Evolutionary conservation across 2,329 filamentous ascomycete species (phyloP).

Genomic region (Cercospora citrullina): DNA sequence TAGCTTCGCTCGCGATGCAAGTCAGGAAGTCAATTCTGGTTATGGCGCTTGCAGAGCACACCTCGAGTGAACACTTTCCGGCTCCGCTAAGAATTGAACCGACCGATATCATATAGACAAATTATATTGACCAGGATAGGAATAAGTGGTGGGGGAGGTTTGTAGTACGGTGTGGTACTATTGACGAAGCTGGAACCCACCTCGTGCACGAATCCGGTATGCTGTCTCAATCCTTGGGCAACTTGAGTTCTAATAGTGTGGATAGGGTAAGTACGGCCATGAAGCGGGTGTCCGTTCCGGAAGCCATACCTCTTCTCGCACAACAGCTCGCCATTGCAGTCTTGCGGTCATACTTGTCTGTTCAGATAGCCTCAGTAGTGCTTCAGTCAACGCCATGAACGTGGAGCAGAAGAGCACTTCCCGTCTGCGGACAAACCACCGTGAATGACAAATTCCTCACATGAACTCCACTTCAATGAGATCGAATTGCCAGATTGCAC

Average conservation of each 20-base stretch:
- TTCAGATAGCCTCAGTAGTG: not conserved
- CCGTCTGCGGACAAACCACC: not conserved
- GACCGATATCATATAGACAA: not conserved
- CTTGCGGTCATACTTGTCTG: not conserved
- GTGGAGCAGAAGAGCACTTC: not conserved
- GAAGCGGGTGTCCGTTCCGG: not conserved
- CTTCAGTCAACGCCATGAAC: not conserved
- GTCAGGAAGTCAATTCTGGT: not conserved
- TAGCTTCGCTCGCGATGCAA: not conserved
- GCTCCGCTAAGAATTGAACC: not conserved
- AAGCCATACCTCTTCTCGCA: not conserved
- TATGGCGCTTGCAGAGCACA: not conserved
- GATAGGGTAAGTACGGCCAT: not conserved
- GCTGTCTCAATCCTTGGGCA: not conserved
- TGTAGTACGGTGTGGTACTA: not conserved
- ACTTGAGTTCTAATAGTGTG: not conserved
- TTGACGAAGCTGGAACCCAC: not conserved
- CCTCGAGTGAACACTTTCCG: not conserved
- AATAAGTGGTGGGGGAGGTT: not conserved
- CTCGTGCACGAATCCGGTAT: not conserved
- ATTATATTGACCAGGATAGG: not conserved
- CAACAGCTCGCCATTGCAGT: not conserved
- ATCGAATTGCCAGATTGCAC: not conserved
- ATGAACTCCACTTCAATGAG: not conserved
- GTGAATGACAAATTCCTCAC: not conserved